phyloP scores from a whole-genome alignment of 169 alveolate species.

The Plasmodium reichenowi region DNA sequence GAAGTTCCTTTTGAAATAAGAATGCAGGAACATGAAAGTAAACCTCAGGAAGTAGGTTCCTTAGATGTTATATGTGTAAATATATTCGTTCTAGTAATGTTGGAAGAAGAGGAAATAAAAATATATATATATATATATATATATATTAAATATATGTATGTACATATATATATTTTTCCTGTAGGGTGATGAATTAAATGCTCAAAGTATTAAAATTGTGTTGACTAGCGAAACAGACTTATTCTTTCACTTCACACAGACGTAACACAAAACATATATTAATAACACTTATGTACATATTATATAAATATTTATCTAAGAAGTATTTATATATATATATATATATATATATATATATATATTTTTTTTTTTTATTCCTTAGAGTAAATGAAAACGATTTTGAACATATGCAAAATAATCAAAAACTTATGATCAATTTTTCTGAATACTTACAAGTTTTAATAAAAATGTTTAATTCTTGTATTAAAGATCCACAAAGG shows the following conservation, averaged over 20 bases:
- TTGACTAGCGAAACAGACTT: slow-evolving; percentile 94
- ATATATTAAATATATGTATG: background rate
- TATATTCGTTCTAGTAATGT: slow-evolving; percentile 85
- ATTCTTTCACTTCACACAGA: slow-evolving; percentile 94
- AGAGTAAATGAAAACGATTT: slow-evolving; percentile 89
- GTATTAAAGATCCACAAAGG: slow-evolving; percentile 94
- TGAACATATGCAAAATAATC: slow-evolving; percentile 90
- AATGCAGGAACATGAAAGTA: slow-evolving; percentile 83
- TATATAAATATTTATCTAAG: background rate
- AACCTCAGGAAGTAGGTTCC: slow-evolving; percentile 91
- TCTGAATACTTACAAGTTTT: slow-evolving; percentile 91
- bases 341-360: background rate
- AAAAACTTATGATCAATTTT: slow-evolving; percentile 94
- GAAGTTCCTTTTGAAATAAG: slow-evolving; percentile 95
- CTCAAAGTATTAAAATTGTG: slow-evolving; percentile 91
- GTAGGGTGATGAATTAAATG: slow-evolving; percentile 90
- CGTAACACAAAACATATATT: slow-evolving; percentile 34
- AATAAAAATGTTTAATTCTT: slow-evolving; percentile 93
- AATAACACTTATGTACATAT: background rate
- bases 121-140: too few relatives aligned
- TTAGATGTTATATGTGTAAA: slow-evolving; percentile 92
- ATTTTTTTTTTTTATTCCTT: background rate
- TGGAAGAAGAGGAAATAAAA: background rate
- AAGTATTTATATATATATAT: background rate
- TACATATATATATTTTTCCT: background rate